Evolutionary conservation across 176 grass and related monocot species (phyloP).

Genomic region (Neostapfia colusana): DNA sequence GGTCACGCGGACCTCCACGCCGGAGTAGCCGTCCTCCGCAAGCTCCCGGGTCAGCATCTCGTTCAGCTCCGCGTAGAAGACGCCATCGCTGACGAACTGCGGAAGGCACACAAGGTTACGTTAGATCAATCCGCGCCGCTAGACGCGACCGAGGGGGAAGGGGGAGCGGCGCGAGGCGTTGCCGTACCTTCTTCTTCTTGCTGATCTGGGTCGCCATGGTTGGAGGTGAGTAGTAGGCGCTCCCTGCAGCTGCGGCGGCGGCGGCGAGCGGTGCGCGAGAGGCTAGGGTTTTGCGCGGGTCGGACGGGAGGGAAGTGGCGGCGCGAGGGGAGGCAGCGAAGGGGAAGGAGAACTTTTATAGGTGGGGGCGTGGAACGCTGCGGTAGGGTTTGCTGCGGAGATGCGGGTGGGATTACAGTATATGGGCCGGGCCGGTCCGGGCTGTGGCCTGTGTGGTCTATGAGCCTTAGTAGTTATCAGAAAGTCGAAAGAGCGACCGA

Average conservation of each 20-base stretch:
- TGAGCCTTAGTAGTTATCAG: too few species aligned
- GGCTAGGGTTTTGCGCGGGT: conserved; percentile 35
- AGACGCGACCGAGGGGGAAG: neutral
- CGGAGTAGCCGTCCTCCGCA: conserved; percentile 76
- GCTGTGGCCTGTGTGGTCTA: neutral
- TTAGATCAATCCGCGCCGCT: conserved; percentile 17
- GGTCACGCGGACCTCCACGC: conserved; percentile 72
- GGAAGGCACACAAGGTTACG: neutral
- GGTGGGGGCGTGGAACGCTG: neutral
- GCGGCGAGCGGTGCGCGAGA: conserved; percentile 2
- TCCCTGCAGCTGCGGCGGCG: neutral
- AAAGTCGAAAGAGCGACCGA: too few species aligned
- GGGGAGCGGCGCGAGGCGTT: neutral
- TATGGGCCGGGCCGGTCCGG: neutral
- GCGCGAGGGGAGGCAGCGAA: conserved; percentile 22
- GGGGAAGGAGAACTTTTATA: neutral
- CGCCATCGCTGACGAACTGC: conserved; percentile 78
- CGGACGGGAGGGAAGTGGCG: conserved; percentile 11
- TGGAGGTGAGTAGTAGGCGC: conserved; percentile 27
- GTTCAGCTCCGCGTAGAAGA: conserved; percentile 81
- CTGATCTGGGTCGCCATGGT: conserved; percentile 85
- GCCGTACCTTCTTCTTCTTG: conserved; percentile 85
- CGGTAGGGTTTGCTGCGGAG: conserved; percentile 44
- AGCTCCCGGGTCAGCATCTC: conserved; percentile 80
- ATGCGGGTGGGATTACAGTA: neutral